Conservation (phyloP, 306 rosid species). For the Oemleria cerasiformis region DNA sequence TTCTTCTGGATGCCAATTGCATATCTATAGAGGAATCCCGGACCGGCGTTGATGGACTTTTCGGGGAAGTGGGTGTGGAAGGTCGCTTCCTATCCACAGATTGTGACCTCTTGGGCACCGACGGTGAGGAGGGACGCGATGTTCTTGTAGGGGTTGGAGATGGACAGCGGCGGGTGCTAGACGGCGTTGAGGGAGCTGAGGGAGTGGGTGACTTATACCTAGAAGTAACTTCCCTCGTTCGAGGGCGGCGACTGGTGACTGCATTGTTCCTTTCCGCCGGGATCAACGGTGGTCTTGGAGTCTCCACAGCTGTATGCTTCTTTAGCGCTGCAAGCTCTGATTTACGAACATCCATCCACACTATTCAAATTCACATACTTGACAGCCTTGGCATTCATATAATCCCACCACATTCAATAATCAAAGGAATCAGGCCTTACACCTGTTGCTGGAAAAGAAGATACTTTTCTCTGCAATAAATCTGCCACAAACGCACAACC, state of each 20-base stretch:
- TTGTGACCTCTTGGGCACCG: constrained; percentile 60
- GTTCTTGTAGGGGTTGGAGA: constrained; percentile 78
- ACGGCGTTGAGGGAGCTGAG: constrained; percentile 34
- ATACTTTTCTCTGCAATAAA: constrained; percentile 72
- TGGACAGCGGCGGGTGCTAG: constrained; percentile 52
- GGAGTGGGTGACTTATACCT: constrained; percentile 64
- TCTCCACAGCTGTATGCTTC: constrained; percentile 52
- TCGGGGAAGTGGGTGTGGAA: constrained; percentile 79
- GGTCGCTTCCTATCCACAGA: constrained; percentile 85
- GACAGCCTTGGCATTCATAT: not conserved
- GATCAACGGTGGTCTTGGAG: constrained; percentile 59
- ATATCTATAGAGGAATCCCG: constrained; percentile 50
- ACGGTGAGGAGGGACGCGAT: constrained; percentile 39
- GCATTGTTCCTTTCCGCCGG: constrained; percentile 82
- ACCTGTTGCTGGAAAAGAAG: constrained; percentile 46
- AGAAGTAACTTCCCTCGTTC: constrained; percentile 65
- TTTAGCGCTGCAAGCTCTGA: constrained; percentile 58
- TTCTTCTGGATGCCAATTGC: constrained; percentile 47
- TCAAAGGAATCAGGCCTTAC: not conserved
- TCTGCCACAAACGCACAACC: constrained; percentile 54
- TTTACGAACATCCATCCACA: constrained; percentile 89
- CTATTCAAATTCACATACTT: constrained; percentile 31
- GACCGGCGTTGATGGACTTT: constrained; percentile 70
- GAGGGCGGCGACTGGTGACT: constrained; percentile 37
- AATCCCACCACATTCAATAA: not conserved